These are phyloP conservation scores for Zymoseptoria tritici DNA, from an alignment of 2,329 filamentous ascomycete species.

Conservation along the genomic window DNA sequence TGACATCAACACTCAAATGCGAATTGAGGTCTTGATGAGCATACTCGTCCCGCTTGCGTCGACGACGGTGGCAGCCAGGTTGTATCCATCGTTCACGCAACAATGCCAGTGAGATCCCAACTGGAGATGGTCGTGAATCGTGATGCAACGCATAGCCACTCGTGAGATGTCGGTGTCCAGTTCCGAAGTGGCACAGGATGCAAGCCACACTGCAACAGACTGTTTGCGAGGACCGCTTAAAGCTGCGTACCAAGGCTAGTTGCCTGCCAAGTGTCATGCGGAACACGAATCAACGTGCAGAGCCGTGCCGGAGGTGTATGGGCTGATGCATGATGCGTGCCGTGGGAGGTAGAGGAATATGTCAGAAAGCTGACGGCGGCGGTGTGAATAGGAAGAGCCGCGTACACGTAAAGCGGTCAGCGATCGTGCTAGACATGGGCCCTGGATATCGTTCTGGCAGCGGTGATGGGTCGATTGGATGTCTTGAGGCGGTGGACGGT, in stretches of 20 bases:
- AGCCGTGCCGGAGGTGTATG: not conserved
- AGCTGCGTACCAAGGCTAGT: not conserved
- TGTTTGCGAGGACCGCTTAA: not conserved
- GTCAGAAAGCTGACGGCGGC: not conserved
- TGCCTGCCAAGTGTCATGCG: not conserved
- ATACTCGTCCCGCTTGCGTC: too few relatives aligned
- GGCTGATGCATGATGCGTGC: not conserved
- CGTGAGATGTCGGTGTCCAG: not conserved
- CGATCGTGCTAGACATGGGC: not conserved
- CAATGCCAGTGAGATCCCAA: too few relatives aligned
- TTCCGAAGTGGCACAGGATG: conserved; percentile 2
- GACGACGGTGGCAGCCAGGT: too few relatives aligned
- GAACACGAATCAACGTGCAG: not conserved
- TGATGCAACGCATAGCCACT: not conserved
- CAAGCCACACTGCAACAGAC: not conserved
- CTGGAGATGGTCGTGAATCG: not conserved
- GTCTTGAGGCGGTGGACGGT: not conserved
- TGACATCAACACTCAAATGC: too few relatives aligned
- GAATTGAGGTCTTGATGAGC: too few relatives aligned
- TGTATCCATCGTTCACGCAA: too few relatives aligned
- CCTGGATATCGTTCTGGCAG: not conserved
- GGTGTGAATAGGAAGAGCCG: not conserved
- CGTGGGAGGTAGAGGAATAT: not conserved
- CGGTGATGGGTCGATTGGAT: not conserved
- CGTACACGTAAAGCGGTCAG: not conserved